Conservation (phyloP, 495 filamentous ascomycete species). For the Cercophora scortea region DNA sequence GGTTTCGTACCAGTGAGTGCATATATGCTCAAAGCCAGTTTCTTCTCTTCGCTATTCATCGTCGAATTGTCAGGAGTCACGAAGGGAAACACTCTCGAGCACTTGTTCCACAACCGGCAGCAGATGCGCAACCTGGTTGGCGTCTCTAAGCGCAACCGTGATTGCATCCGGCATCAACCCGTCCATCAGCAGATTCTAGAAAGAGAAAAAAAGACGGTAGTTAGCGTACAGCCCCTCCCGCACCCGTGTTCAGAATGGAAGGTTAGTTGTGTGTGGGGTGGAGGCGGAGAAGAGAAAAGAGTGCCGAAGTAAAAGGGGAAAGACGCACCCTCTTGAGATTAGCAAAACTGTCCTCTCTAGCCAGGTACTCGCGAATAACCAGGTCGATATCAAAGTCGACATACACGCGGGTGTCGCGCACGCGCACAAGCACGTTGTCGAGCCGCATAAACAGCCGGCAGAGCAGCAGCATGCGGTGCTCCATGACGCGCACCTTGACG, state of each 20-base stretch:
- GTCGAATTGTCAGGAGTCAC: no score
- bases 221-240: no score
- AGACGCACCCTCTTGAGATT: conserved; percentile 61
- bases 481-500: conserved; percentile 89
- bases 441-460: conserved; percentile 88
- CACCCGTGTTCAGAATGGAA: no score
- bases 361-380: conserved; percentile 82
- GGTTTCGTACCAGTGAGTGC: no score
- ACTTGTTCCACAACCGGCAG: conserved; percentile 59
- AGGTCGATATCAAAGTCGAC: conserved; percentile 78
- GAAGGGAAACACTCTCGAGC: conserved; percentile 31
- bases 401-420: conserved; percentile 87
- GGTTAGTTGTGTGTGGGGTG: not conserved
- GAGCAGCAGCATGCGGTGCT: conserved; percentile 72
- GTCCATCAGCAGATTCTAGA: conserved; percentile 58
- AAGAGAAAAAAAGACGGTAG: not conserved
- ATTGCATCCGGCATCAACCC: conserved; percentile 58
- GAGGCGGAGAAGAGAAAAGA: not conserved
- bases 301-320: conserved; percentile 3
- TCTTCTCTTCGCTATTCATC: no score
- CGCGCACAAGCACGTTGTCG: conserved; percentile 77
- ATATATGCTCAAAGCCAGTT: no score
- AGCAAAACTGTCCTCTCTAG: conserved; percentile 71
- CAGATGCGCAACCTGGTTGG: conserved; percentile 67
- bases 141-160: conserved; percentile 71